Conservation (phyloP, 331 rosid genomes). For the Cydonia oblonga region DNA sequence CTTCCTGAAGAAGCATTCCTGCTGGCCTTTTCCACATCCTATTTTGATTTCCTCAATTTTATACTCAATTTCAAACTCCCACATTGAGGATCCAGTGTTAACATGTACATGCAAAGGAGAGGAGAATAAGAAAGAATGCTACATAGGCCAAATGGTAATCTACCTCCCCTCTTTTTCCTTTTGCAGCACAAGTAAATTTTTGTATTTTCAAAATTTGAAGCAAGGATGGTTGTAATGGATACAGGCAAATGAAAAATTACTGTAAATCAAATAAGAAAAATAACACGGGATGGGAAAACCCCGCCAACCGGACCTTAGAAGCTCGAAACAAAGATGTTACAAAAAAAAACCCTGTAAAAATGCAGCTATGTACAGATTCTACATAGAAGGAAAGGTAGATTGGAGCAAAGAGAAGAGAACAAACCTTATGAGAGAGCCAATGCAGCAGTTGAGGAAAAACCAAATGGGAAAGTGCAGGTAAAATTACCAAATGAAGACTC, state of each 20-base stretch:
- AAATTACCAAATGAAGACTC: slow-evolving; percentile 8
- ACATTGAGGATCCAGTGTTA: neutral
- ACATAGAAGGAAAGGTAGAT: neutral
- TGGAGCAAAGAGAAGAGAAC: neutral
- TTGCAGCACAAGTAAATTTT: neutral
- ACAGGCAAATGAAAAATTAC: neutral
- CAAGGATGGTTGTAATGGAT: neutral
- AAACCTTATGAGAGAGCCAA: neutral
- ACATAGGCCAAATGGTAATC: neutral
- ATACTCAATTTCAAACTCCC: neutral
- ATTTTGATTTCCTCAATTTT: neutral
- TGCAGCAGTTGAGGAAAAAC: neutral
- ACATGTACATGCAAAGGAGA: neutral
- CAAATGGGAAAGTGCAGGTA: neutral
- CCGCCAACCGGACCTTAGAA: neutral
- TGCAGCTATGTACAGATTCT: neutral
- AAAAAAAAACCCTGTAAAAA: neutral
- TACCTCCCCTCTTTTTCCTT: neutral
- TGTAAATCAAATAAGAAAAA: neutral
- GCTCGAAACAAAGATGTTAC: neutral
- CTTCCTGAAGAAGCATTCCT: neutral
- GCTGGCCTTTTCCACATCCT: too few species aligned
- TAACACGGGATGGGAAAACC: neutral
- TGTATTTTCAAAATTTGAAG: neutral
- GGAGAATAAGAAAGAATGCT: neutral